These are phyloP conservation scores for Daldinia caldariorum DNA, from an alignment of 495 filamentous ascomycete genomes.

Conservation along the genomic window DNA sequence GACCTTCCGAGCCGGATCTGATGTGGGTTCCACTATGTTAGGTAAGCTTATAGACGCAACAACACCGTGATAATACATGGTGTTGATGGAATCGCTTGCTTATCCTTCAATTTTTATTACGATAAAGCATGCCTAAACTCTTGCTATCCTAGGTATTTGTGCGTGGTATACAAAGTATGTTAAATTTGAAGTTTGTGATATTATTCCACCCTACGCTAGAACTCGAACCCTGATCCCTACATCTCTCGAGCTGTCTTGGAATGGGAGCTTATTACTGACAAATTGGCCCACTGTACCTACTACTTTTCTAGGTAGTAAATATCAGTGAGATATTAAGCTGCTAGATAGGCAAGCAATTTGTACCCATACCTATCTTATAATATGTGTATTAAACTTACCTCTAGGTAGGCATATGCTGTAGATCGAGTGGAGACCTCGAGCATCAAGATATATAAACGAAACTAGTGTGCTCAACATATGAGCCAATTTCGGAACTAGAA, in stretches of 20 bases:
- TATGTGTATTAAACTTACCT: not conserved
- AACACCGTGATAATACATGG: not conserved
- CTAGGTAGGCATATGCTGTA: not conserved
- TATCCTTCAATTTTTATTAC: not conserved
- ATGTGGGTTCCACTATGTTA: not conserved
- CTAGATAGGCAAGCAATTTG: not conserved
- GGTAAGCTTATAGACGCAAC: not conserved
- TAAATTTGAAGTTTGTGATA: not conserved
- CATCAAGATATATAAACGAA: not conserved
- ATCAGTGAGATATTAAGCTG: not conserved
- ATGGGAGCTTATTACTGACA: not conserved
- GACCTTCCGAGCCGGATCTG: no score
- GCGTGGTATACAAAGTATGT: not conserved
- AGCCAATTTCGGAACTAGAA: not conserved
- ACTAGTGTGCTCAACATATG: not conserved
- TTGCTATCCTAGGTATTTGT: no score
- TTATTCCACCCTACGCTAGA: not conserved
- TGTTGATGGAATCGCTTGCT: not conserved
- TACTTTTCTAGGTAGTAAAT: not conserved
- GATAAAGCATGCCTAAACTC: no score
- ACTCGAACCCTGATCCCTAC: not conserved
- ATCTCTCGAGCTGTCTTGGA: not conserved
- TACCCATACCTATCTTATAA: not conserved
- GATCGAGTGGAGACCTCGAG: constrained; percentile 3
- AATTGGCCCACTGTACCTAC: not conserved